A percentile compares a stretch with the other conserved stretches of the same genome.
Evolutionary conservation across 768 basidiomycete genomes (phyloP).

Genomic region (Cantharellus cinnabarinus): DNA sequence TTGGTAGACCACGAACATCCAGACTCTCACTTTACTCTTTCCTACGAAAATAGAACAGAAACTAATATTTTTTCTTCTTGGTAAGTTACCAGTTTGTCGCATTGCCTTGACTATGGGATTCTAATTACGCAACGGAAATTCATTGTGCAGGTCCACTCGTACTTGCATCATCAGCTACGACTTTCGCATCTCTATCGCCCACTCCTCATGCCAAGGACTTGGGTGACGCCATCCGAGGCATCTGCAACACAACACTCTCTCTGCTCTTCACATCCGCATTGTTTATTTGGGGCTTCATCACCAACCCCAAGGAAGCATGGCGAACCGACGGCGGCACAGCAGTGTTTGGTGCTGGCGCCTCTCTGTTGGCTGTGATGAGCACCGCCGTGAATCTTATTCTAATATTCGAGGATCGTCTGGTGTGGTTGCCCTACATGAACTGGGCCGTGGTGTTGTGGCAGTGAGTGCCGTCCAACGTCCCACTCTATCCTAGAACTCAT

Average conservation of each 20-base stretch:
- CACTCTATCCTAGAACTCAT: background rate
- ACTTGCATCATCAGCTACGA: conserved; percentile 62
- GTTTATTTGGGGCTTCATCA: conserved; percentile 77
- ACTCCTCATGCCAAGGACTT: conserved; percentile 26
- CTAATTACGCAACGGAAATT: background rate
- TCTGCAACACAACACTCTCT: conserved; percentile 92
- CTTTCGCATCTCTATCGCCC: conserved; percentile 49
- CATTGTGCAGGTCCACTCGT: conserved; percentile 53
- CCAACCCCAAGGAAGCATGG: conserved; percentile 88
- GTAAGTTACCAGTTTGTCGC: conserved; percentile 19
- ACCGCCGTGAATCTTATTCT: conserved; percentile 79
- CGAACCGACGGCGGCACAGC: conserved; percentile 92
- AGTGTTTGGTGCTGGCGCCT: conserved; percentile 71
- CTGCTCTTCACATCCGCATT: conserved; percentile 81
- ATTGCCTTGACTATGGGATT: background rate
- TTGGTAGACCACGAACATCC: conserved; percentile 84
- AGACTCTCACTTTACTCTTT: conserved; percentile 87
- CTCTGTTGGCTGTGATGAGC: conserved; percentile 61
- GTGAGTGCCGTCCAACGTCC: conserved; percentile 19
- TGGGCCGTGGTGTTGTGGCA: conserved; percentile 95
- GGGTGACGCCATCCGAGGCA: conserved; percentile 64
- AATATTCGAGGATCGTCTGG: conserved; percentile 68
- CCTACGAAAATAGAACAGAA: conserved; percentile 76
- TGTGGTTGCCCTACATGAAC: conserved; percentile 81
- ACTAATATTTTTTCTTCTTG: conserved; percentile 69